Evolutionary conservation across 805 yeast species (phyloP).

Genomic region (Ogataea wickerhamii): DNA sequence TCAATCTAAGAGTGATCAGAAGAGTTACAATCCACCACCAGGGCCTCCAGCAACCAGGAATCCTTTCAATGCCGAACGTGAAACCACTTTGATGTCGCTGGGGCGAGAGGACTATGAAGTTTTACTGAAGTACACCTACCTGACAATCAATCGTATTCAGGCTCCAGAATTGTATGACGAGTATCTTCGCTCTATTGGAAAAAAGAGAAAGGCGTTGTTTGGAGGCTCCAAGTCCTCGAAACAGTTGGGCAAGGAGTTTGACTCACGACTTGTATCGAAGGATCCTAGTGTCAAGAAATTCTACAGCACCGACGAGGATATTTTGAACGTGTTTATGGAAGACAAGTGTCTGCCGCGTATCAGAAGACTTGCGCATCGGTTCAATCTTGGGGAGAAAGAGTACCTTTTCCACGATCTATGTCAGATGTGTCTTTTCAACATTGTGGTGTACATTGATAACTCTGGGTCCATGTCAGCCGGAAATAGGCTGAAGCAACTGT

Average conservation of each 20-base stretch:
- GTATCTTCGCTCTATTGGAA: constrained; percentile 20
- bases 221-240: constrained; percentile 21
- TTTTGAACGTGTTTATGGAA: constrained; percentile 14
- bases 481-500: constrained; percentile 18
- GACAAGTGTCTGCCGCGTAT: constrained; percentile 22
- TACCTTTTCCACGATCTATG: constrained; percentile 22
- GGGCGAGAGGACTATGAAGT: constrained; percentile 15
- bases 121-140: constrained; percentile 17
- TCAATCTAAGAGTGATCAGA: background rate
- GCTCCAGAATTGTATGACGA: constrained; percentile 23
- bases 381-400: constrained; percentile 17
- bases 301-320: constrained; percentile 19
- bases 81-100: constrained; percentile 7
- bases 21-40: background rate
- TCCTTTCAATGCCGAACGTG: background rate
- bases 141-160: constrained; percentile 22
- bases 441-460: constrained; percentile 22
- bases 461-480: constrained; percentile 24
- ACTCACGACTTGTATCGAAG: constrained; percentile 10
- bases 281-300: constrained; percentile 9
- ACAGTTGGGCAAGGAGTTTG: constrained; percentile 12
- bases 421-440: constrained; percentile 22
- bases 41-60: constrained; percentile 1
- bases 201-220: constrained; percentile 17
- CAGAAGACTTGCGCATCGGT: constrained; percentile 17